phyloP scores from a whole-genome alignment of 2,329 filamentous ascomycete genomes.

The Monosporascus sp. region DNA sequence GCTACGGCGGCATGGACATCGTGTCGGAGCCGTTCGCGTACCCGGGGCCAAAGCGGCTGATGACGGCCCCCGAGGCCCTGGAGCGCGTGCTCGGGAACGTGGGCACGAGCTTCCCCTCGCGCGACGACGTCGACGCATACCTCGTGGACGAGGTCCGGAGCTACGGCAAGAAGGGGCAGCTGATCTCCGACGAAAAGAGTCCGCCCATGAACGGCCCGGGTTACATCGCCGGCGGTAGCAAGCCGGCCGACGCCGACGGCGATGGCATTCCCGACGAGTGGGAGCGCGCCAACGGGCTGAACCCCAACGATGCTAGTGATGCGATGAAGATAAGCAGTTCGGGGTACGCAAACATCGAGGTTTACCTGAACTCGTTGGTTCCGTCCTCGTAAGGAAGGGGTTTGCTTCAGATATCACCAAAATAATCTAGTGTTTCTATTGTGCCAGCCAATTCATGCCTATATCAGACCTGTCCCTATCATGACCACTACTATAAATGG shows the following conservation, averaged over 20 bases:
- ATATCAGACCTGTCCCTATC: neutral
- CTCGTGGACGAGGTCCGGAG: slow-evolving; percentile 40
- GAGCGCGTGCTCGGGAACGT: slow-evolving; percentile 33
- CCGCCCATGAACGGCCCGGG: slow-evolving; percentile 34
- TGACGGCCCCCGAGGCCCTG: slow-evolving; percentile 36
- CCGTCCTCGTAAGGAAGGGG: slow-evolving; percentile 1
- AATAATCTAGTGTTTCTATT: neutral
- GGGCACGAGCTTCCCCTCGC: slow-evolving; percentile 35
- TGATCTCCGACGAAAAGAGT: slow-evolving; percentile 42
- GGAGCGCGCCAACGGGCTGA: slow-evolving; percentile 38
- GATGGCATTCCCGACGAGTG: slow-evolving; percentile 47
- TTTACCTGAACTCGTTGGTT: slow-evolving; percentile 46
- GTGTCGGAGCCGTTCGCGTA: slow-evolving; percentile 35
- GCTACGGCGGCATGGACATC: slow-evolving; percentile 44
- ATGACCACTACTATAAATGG: neutral
- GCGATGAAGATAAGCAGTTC: slow-evolving; percentile 36
- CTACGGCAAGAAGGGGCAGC: slow-evolving; percentile 38
- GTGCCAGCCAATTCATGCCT: neutral
- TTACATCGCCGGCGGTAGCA: slow-evolving; percentile 31
- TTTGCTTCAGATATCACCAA: neutral
- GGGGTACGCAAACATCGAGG: slow-evolving; percentile 43
- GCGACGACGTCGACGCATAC: slow-evolving; percentile 39
- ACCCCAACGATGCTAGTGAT: slow-evolving; percentile 34
- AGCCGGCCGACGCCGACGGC: slow-evolving; percentile 38
- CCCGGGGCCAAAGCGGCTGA: slow-evolving; percentile 34